These are phyloP conservation scores for Pisolithus orientalis DNA, from an alignment of 768 basidiomycete species.

Conservation along the genomic window DNA sequence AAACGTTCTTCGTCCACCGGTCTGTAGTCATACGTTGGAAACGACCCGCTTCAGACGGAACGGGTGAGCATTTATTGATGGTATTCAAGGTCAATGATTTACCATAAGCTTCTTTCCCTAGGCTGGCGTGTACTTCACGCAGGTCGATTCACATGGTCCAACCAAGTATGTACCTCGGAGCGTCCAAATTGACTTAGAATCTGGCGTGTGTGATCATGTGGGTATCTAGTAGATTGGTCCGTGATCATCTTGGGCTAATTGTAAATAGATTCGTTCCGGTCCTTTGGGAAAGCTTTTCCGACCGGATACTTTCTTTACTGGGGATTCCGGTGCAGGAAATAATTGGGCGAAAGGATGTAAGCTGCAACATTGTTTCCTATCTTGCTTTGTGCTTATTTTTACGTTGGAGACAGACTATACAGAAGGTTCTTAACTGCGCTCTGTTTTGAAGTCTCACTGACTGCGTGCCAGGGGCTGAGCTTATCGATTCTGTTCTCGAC, in stretches of 20 bases:
- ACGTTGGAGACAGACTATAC: slow-evolving; percentile 60
- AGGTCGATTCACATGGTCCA: slow-evolving; percentile 45
- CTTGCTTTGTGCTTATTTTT: slow-evolving; percentile 13
- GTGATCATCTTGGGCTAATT: not conserved
- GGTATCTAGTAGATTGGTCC: slow-evolving; percentile 19
- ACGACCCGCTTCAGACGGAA: slow-evolving; percentile 67
- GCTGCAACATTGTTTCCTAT: slow-evolving; percentile 23
- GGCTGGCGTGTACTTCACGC: slow-evolving; percentile 80
- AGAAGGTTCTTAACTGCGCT: slow-evolving; percentile 50
- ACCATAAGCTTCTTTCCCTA: slow-evolving; percentile 19
- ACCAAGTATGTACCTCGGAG: slow-evolving; percentile 86
- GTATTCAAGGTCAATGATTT: not conserved
- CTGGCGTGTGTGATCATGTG: slow-evolving; percentile 77
- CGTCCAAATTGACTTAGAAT: slow-evolving; percentile 86
- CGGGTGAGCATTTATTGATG: slow-evolving; percentile 44
- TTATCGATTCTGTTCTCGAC: slow-evolving; percentile 82
- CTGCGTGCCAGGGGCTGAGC: slow-evolving; percentile 65
- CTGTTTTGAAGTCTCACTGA: not conserved
- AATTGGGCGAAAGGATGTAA: slow-evolving; percentile 95
- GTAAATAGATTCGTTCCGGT: slow-evolving; percentile 56
- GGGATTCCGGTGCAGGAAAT: slow-evolving; percentile 69
- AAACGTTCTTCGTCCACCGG: slow-evolving; percentile 1
- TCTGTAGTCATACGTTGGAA: slow-evolving; percentile 59
- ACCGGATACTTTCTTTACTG: slow-evolving; percentile 78
- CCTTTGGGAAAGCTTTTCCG: slow-evolving; percentile 70